These are phyloP conservation scores for Apiospora hydei DNA, from an alignment of 2,329 filamentous ascomycete species.

Conservation along the genomic window DNA sequence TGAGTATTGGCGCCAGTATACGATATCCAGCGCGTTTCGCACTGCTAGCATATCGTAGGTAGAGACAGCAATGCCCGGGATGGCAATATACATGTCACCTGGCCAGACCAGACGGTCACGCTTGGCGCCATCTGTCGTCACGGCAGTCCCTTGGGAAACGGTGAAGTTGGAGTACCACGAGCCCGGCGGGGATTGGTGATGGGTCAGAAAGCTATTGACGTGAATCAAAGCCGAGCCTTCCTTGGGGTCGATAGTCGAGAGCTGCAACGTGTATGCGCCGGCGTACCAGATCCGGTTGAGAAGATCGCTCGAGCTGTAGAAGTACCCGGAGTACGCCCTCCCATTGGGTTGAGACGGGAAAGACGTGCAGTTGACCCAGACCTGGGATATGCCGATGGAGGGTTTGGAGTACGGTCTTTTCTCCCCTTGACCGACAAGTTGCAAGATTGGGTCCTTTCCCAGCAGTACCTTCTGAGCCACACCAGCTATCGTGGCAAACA, in stretches of 20 bases:
- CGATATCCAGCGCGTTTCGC: conserved; percentile 55
- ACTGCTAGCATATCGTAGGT: conserved; percentile 60
- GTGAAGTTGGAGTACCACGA: conserved; percentile 45
- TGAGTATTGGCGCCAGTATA: conserved; percentile 53
- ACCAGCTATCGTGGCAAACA: conserved; percentile 28
- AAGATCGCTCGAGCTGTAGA: conserved; percentile 54
- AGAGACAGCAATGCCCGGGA: conserved; percentile 60
- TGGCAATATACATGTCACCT: conserved; percentile 66
- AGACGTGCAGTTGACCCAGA: conserved; percentile 50
- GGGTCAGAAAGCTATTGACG: conserved; percentile 28
- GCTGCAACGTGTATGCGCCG: conserved; percentile 54
- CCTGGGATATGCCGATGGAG: conserved; percentile 41
- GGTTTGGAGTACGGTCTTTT: conserved; percentile 34
- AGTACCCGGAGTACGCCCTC: conserved; percentile 62
- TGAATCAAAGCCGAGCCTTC: conserved; percentile 33
- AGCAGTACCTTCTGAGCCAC: conserved; percentile 33
- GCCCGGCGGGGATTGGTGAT: conserved; percentile 31
- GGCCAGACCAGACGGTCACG: conserved; percentile 67
- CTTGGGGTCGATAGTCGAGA: conserved; percentile 40
- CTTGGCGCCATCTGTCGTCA: conserved; percentile 62
- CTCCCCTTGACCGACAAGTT: conserved; percentile 21
- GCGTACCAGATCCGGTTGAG: conserved; percentile 62
- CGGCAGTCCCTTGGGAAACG: conserved; percentile 41
- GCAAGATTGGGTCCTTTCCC: background rate
- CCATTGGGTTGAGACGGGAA: conserved; percentile 54